Percentiles rank a stretch among this genome's conserved stretches.
Evolutionary conservation across 116 monocot genomes (phyloP).

Genomic region (Posidonia oceanica): DNA sequence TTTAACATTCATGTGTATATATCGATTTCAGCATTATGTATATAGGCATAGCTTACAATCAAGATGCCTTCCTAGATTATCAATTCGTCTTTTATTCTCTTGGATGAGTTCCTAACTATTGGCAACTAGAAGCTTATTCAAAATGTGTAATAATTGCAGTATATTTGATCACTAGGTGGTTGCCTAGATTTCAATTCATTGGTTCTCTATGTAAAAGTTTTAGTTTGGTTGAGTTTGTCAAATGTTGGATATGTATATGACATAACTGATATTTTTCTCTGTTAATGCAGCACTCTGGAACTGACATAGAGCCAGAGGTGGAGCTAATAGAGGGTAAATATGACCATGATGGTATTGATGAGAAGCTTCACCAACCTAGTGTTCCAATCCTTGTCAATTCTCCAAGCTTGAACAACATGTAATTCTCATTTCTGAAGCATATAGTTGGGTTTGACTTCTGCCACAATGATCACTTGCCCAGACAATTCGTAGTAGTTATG

Average conservation of each 20-base stretch:
- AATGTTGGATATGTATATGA: background rate
- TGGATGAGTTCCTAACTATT: too few species aligned
- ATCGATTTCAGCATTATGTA: background rate
- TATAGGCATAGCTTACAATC: background rate
- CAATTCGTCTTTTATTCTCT: too few species aligned
- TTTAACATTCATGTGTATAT: background rate
- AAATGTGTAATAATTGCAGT: background rate
- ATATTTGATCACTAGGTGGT: too few species aligned
- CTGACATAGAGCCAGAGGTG: background rate
- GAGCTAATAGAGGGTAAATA: background rate
- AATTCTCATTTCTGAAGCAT: slow-evolving; percentile 11
- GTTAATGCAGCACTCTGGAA: slow-evolving; percentile 12
- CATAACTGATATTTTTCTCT: background rate
- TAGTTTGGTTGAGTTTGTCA: background rate
- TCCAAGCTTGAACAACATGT: slow-evolving; percentile 44
- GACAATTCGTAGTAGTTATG: background rate
- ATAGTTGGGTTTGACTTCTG: too few species aligned
- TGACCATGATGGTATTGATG: slow-evolving; percentile 1
- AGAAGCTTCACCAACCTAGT: slow-evolving; percentile 13
- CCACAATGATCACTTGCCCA: background rate
- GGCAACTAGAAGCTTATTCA: too few species aligned
- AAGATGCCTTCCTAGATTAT: background rate
- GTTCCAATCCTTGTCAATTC: slow-evolving; percentile 53
- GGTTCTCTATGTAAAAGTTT: background rate
- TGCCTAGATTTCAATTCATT: background rate